Evolutionary conservation across 495 filamentous ascomycete genomes (phyloP), one percentile per base, ranked within the genome.

Genomic region (Talaromyces thailandensis): DNA sequence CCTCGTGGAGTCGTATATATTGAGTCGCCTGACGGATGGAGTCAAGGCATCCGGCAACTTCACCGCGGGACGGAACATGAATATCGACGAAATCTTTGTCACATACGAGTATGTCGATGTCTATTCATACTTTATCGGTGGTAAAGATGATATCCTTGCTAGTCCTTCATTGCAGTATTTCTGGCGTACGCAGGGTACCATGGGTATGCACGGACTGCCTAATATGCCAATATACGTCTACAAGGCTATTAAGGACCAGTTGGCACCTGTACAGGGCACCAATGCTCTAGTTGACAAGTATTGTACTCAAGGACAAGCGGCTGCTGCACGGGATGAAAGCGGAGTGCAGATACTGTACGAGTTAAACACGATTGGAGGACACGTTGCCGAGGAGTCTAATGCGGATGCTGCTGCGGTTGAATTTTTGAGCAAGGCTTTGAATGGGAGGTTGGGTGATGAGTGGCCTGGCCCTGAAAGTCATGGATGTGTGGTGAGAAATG

Each of bases 171-270:
- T 45, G 9, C 31, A 35, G 18, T 24, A 26, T 1, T 18, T 64
- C 6, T 37, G 76, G n/a, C 59, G 75, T 11, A 51, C 57, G 4
- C 71, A 80, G 55, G 68, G 70, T 29, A 63, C 66, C 7, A 73
- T 78, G 70, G 79, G 79, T 4, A 69, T 66, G 32, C 75, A 78
- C 57, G 78, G 77, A 0, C 62, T 70, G 0, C 81, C 79, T 11
- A 31, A 67, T 24, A 78, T 79, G 69, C 79, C 78, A 2, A 48
- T 78, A n/a, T 81, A 73, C 60, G 56, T 76, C 1, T 81, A 80
- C 67, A 77, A 81, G 63, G 78, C 77, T 1, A 70, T 79, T 32
- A 29, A 65, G 1, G 80, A 82, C 63, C 67, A 79, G 64, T 61
- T 79, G 23, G 71, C 64, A 18, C 52, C 65, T 3, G 65, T 79